Evolutionary conservation across 2,329 filamentous ascomycete species (phyloP), one percentile per base, ranked within the genome.

Genomic region (Alternaria angustiovoidea): DNA sequence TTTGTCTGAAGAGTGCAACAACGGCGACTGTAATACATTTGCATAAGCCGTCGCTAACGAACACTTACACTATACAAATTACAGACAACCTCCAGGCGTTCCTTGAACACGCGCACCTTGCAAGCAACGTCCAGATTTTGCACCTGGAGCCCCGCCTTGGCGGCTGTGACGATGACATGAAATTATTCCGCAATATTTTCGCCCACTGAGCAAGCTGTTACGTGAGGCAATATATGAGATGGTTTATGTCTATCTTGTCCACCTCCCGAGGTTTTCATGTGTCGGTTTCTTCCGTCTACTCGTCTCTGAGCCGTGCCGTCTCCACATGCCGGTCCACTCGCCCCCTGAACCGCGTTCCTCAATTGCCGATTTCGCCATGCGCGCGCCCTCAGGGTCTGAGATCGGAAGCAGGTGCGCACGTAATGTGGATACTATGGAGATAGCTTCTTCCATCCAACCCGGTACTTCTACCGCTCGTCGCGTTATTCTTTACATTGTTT

Each of bases 301-400:
- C n/a, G 52, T 36, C 28, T 58, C 36, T 38, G 49, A 58, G 34
- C 22, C 48, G 11, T 49, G 41, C 28, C 51, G 43, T 53, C 49
- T 22, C 54, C 55, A 54, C 44, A 46, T 46, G 30, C 52, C 48
- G 42, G 42, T 30, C 43, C 22, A 44, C 54, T 53, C 26, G 43
- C 59, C 54, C 30, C 49, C 16, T 36, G 5, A 39, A 14, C 54
- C 43, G 44, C 44, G 47, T 32, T 47, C 49, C 28, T 32, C 18
- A 54, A 44, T 2, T 61, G 54, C 42, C 48, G 42, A 38, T 38
- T 49, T 51, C 38, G 46, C 38, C 16, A 54, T 49, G 59, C 54
- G 34, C 18, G 43, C 22, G 4, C 20, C 8, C 20, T 28, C 32
- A 28, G 36, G 52, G 44, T 44, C 32, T 44, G 44, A 32, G 24